Conservation (phyloP, 257 asterid species). For the Fraxinus pennsylvanica region DNA sequence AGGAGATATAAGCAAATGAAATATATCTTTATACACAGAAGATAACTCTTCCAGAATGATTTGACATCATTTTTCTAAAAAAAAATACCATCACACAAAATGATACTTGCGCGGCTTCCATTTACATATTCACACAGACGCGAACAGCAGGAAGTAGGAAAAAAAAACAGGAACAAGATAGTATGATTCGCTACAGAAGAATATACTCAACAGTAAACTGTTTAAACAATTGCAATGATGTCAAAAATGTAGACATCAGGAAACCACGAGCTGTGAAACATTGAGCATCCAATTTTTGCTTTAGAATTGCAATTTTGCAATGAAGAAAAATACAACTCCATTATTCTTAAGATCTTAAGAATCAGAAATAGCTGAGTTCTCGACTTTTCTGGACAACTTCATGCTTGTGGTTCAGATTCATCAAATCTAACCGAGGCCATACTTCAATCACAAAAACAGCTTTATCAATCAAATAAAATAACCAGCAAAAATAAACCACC, state of each 20-base stretch:
- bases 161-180: background rate
- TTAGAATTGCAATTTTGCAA: background rate
- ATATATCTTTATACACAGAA: background rate
- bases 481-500: conserved; percentile 41
- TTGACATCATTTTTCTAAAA: background rate
- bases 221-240: background rate
- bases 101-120: background rate
- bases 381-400: conserved; percentile 4
- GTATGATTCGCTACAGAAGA: background rate
- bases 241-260: background rate
- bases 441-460: background rate
- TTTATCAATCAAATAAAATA: background rate
- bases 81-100: background rate
- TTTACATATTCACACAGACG: background rate
- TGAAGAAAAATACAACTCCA: conserved; percentile 6
- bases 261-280: background rate
- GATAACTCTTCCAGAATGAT: background rate
- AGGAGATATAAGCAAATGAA: conserved; percentile 5
- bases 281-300: background rate
- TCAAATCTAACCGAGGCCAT: background rate
- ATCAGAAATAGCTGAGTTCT: background rate
- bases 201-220: background rate
- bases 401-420: background rate
- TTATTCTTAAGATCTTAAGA: background rate
- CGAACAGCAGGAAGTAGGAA: background rate